Evolutionary conservation across 352 stramenopile species (phyloP).

Genomic region (Phytophthora megakarya): DNA sequence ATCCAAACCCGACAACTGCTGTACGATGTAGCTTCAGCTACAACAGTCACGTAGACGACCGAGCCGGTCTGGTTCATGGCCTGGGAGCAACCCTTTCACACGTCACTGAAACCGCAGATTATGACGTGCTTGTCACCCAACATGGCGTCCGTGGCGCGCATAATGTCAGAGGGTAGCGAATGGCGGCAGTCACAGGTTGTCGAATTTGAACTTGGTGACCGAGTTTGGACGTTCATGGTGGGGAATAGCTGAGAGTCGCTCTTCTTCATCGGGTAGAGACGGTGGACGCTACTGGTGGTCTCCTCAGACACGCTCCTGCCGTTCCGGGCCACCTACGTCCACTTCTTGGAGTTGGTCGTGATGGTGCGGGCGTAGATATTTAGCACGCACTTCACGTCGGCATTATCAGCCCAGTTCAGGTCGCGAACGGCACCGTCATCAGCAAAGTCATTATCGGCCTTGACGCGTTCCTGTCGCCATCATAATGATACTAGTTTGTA

Average conservation of each 20-base stretch:
- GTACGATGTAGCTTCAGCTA: not conserved
- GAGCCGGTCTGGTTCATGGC: slow-evolving; percentile 97
- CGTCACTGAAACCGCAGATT: slow-evolving; percentile 98
- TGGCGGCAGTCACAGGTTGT: slow-evolving; percentile 99
- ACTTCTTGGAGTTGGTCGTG: slow-evolving; percentile 95
- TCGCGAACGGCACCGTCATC: slow-evolving; percentile 95
- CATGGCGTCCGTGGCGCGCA: slow-evolving; percentile 99
- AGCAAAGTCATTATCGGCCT: slow-evolving; percentile 95
- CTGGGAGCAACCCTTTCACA: slow-evolving; percentile 97
- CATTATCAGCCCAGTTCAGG: slow-evolving; percentile 95
- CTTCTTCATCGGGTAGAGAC: slow-evolving; percentile 99
- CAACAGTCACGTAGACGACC: slow-evolving; percentile 95
- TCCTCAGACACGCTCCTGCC: slow-evolving; percentile 98
- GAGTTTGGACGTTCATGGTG: slow-evolving; percentile 99
- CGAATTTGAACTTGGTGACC: slow-evolving; percentile 99
- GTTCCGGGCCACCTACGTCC: slow-evolving; percentile 94
- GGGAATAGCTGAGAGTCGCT: slow-evolving; percentile 95
- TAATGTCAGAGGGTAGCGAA: slow-evolving; percentile 98
- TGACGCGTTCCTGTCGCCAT: slow-evolving; percentile 98
- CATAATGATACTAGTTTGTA: slow-evolving; percentile 98
- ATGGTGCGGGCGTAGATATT: slow-evolving; percentile 96
- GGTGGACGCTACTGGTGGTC: slow-evolving; percentile 98
- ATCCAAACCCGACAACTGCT: not conserved
- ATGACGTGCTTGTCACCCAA: slow-evolving; percentile 98
- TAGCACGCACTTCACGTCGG: slow-evolving; percentile 99